phyloP scores from a whole-genome alignment of 805 yeast species.

The Nadsonia fulvescens region DNA sequence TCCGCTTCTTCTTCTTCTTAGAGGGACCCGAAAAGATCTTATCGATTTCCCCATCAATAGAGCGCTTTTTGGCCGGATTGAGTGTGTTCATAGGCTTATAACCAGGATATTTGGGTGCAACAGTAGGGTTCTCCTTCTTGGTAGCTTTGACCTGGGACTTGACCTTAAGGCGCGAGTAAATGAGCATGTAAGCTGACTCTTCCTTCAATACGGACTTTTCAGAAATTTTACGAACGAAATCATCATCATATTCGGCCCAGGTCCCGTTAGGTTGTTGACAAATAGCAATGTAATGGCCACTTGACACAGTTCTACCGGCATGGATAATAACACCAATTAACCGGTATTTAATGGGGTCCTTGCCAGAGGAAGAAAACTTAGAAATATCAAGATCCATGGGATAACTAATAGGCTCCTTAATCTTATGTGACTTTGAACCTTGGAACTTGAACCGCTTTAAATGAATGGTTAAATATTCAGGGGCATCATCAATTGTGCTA shows the following conservation, averaged over 20 bases:
- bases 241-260: constrained; percentile 94
- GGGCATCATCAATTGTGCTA: constrained; percentile 59
- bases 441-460: constrained; percentile 76
- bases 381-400: constrained; percentile 62
- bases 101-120: background rate
- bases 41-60: too few relatives aligned
- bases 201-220: constrained; percentile 64
- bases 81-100: background rate
- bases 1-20: too few relatives aligned
- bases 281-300: constrained; percentile 86
- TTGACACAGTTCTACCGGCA: constrained; percentile 79
- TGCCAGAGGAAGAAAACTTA: constrained; percentile 23
- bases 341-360: constrained; percentile 40
- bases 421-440: constrained; percentile 43
- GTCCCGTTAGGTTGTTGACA: constrained; percentile 82
- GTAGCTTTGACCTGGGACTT: constrained; percentile 2
- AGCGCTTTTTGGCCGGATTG: too few relatives aligned
- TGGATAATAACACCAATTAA: constrained; percentile 77
- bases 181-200: constrained; percentile 76
- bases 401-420: constrained; percentile 72
- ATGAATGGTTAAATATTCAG: constrained; percentile 76
- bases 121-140: background rate
- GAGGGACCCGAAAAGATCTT: too few relatives aligned
- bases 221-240: constrained; percentile 53
- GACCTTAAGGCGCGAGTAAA: constrained; percentile 44